phyloP scores from a whole-genome alignment of 1,284 basidiomycete genomes.

The Coniferiporia sulphurascens region DNA sequence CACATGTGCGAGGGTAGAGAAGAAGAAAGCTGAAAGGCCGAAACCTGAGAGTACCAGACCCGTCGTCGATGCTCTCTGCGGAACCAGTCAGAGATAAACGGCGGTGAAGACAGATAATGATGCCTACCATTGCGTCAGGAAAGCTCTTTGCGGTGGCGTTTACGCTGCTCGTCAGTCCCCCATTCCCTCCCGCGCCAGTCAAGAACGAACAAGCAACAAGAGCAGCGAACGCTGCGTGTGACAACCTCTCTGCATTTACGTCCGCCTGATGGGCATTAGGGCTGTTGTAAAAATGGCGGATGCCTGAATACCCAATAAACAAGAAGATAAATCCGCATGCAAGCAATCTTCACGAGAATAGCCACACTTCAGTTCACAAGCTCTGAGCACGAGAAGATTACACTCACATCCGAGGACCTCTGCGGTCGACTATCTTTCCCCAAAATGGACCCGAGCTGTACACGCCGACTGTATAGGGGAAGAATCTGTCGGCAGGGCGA shows the following conservation, averaged over 20 bases:
- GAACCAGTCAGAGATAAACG: background rate
- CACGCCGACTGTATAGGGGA: conserved; percentile 44
- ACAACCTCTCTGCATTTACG: conserved; percentile 6
- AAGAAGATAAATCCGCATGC: conserved; percentile 44
- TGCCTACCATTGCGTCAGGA: conserved; percentile 43
- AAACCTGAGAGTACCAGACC: conserved; percentile 79
- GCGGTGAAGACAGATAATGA: background rate
- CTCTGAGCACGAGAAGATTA: background rate
- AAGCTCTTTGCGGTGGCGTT: conserved; percentile 69
- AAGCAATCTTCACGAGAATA: conserved; percentile 22
- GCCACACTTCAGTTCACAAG: too few species aligned
- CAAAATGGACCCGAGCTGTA: conserved; percentile 59
- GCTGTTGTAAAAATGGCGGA: conserved; percentile 55
- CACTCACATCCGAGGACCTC: conserved; percentile 51
- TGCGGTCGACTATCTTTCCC: conserved; percentile 63
- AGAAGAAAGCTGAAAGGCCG: conserved; percentile 78
- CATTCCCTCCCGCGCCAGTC: conserved; percentile 61
- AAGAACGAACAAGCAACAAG: conserved; percentile 49
- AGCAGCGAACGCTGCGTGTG: conserved; percentile 28
- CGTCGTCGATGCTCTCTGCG: conserved; percentile 65
- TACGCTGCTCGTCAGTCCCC: conserved; percentile 47
- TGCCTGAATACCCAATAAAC: conserved; percentile 61
- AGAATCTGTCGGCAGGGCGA: conserved; percentile 7
- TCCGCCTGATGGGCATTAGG: background rate
- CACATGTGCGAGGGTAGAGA: conserved; percentile 61